Evolutionary conservation across 495 filamentous ascomycete species (phyloP), one percentile per base, ranked within the genome.

Genomic region (Pseudoneurospora amorphoporcata): DNA sequence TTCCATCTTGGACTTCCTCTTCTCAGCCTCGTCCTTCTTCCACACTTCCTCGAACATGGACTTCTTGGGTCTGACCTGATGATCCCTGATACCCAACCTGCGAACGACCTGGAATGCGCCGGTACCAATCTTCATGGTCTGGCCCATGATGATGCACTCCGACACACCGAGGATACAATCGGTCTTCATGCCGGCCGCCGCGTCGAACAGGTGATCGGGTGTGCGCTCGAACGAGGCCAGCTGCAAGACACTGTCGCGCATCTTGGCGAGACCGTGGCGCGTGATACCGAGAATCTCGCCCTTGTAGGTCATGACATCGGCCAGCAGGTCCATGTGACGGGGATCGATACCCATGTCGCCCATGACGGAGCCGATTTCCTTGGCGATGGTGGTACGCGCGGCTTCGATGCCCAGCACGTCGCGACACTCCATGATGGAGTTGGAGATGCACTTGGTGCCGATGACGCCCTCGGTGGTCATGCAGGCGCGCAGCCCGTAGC

Each of bases 291-390:
- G 88, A 0, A 98, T 92, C 74, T 98, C 95, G 68, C 95, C 95
- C 82, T 97, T 97, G 87, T 95, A 98, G 7, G 95, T 99, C 95
- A 99, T 99, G 42, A 98, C 94, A 73, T 99, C 96, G n/a, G 95
- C 95, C 17, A 99, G 87, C 8, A 99, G 88, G 80, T 98, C 92
- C 94, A 99, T 98, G 86, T 99, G 95, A 40, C 96, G 92, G 38
- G 95, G 95, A 84, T 99, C 95, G 75, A 99, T 98, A 83, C 90
- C 89, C 95, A 99, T 98, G 77, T 89, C 88, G 65, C 85, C 88
- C 94, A 97, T 97, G 78, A 97, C 94, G 29, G 80, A 80, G 69
- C 84, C 82, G 77, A 97, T 97, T 83, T 97, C 94, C 19, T 82
- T 83, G 58, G 94, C 88, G 77, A 97, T 97, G 16, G 92, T 95